Percentiles rank a stretch among this genome's conserved stretches.
phyloP scores from a whole-genome alignment of 257 asterid species.

The Solanum virginianum region DNA sequence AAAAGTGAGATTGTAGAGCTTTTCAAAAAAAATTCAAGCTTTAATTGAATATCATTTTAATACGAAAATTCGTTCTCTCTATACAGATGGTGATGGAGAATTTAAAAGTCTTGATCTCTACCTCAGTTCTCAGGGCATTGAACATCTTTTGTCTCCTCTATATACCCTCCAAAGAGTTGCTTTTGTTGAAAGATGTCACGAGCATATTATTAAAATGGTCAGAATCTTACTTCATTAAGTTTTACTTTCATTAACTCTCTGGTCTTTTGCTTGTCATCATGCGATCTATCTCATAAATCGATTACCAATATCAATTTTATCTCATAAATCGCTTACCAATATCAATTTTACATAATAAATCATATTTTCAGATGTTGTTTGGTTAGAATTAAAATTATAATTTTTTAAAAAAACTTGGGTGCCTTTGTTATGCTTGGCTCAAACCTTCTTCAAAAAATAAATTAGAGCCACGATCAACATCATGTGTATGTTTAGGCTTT shows the following conservation, averaged over 20 bases:
- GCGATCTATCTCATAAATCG: background rate
- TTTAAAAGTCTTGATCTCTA: background rate
- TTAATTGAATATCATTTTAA: too few relatives aligned
- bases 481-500: background rate
- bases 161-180: background rate
- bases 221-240: background rate
- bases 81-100: background rate
- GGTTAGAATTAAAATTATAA: background rate
- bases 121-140: background rate
- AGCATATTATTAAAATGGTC: background rate
- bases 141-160: background rate
- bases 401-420: background rate
- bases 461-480: background rate
- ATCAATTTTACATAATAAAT: background rate
- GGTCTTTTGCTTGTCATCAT: background rate
- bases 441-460: background rate
- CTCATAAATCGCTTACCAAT: background rate
- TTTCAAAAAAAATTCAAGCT: background rate
- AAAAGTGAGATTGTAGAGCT: too few relatives aligned
- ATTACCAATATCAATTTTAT: too few relatives aligned
- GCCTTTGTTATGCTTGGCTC: background rate
- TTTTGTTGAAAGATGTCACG: background rate
- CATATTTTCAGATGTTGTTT: background rate
- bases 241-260: background rate
- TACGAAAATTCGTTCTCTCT: background rate